Conservation (phyloP, 2,329 filamentous ascomycete species). For the Fusarium pilosicola region DNA sequence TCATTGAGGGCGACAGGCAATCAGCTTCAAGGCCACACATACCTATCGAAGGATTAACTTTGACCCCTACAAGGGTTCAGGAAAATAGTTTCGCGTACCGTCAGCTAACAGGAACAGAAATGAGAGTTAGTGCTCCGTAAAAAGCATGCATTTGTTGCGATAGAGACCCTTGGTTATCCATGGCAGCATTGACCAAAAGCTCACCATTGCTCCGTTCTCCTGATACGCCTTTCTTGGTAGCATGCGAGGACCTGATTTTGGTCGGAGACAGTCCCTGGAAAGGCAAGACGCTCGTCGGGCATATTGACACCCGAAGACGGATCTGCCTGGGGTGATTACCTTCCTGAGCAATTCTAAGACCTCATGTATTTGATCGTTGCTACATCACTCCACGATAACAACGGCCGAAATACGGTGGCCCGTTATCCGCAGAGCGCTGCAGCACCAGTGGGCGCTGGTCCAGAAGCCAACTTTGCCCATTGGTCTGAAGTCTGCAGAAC, state of each 20-base stretch:
- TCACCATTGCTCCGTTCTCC: constrained; percentile 14
- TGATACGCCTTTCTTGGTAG: constrained; percentile 11
- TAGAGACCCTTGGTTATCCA: constrained; percentile 4
- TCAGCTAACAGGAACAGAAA: constrained; percentile 17
- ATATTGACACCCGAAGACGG: neutral
- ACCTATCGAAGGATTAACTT: constrained; percentile 18
- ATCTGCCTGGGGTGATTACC: neutral
- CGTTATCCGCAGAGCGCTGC: neutral
- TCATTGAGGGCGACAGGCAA: constrained; percentile 11
- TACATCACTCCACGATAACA: constrained; percentile 5
- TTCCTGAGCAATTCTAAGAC: neutral
- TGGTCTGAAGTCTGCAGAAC: neutral
- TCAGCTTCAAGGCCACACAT: constrained; percentile 10
- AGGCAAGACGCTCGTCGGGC: constrained; percentile 24
- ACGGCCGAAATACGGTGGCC: constrained; percentile 20
- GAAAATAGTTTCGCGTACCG: constrained; percentile 22
- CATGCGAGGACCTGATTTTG: constrained; percentile 3
- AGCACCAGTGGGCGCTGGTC: neutral
- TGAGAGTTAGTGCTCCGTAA: constrained; percentile 2
- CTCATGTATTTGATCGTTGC: neutral
- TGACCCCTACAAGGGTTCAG: constrained; percentile 12
- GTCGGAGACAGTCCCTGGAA: constrained; percentile 29
- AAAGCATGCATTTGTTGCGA: neutral
- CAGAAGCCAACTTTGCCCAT: constrained; percentile 10
- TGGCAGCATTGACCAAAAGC: constrained; percentile 12